These are phyloP conservation scores for Boletus subluridellus DNA, from an alignment of 1,284 basidiomycete genomes.

Conservation along the genomic window DNA sequence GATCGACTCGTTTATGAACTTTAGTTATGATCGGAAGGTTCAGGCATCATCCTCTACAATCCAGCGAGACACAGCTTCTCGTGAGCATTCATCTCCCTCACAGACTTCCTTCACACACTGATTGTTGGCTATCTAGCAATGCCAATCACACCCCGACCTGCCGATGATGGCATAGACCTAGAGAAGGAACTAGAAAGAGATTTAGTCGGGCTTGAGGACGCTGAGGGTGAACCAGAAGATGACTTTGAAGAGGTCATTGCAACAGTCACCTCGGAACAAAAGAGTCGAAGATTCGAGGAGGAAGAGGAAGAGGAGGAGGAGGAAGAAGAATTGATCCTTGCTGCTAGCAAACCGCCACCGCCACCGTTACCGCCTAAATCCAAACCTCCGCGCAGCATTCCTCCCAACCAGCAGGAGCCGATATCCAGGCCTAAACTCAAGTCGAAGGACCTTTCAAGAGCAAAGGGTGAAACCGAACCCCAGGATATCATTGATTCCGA, in stretches of 20 bases:
- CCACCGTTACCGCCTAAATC: constrained; percentile 29
- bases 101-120: not conserved
- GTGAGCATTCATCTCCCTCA: constrained; percentile 36
- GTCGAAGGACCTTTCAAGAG: constrained; percentile 23
- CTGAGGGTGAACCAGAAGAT: constrained; percentile 45
- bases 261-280: constrained; percentile 25
- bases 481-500: constrained; percentile 33
- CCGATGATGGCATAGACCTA: constrained; percentile 32
- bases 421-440: constrained; percentile 29
- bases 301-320: constrained; percentile 51
- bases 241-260: constrained; percentile 40
- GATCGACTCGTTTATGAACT: constrained; percentile 58
- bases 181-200: constrained; percentile 36
- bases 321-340: constrained; percentile 43
- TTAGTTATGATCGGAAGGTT: constrained; percentile 51
- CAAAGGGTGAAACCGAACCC: constrained; percentile 22
- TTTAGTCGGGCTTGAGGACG: constrained; percentile 38
- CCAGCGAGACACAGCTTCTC: constrained; percentile 42
- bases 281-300: constrained; percentile 34
- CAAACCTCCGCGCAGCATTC: constrained; percentile 20
- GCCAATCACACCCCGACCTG: constrained; percentile 12
- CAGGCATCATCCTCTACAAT: constrained; percentile 27
- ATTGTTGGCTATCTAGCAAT: constrained; percentile 21
- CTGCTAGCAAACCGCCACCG: constrained; percentile 25
- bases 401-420: constrained; percentile 26